Conservation (phyloP, 2,329 filamentous ascomycete genomes). For the Dryadomyces sulphureus region DNA sequence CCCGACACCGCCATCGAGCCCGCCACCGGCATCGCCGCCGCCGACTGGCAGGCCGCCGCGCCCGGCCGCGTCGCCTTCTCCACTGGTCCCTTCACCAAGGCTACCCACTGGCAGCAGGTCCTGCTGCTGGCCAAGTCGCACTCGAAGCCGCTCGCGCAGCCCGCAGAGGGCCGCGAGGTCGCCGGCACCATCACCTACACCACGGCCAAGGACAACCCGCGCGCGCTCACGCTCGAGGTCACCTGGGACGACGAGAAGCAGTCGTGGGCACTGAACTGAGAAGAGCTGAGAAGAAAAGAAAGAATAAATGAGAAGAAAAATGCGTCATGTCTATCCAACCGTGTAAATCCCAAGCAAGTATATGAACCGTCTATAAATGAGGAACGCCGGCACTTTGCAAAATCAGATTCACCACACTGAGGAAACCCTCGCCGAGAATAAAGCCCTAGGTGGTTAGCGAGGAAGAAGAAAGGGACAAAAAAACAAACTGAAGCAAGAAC, state of each 20-base stretch:
- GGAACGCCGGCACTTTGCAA: conserved; percentile 49
- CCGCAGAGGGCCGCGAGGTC: conserved; percentile 38
- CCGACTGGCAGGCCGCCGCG: conserved; percentile 45
- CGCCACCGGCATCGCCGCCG: conserved; percentile 34
- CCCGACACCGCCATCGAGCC: conserved; percentile 33
- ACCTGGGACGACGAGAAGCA: conserved; percentile 23
- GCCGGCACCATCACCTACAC: conserved; percentile 56
- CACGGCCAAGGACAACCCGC: conserved; percentile 53
- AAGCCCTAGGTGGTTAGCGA: conserved; percentile 42
- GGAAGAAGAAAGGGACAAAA: background rate
- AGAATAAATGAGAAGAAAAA: background rate
- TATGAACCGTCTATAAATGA: conserved; percentile 5
- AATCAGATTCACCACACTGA: conserved; percentile 80
- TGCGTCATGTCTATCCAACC: background rate
- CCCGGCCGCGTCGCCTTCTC: conserved; percentile 67
- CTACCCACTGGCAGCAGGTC: conserved; percentile 86
- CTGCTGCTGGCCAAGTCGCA: conserved; percentile 54
- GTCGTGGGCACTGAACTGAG: conserved; percentile 25
- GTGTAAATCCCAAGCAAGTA: background rate
- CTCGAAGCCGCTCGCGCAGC: conserved; percentile 28
- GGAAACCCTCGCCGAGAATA: conserved; percentile 80
- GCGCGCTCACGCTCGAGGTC: conserved; percentile 46
- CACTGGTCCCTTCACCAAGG: conserved; percentile 60
- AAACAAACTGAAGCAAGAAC: conserved; percentile 58
- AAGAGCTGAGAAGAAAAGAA: background rate